phyloP scores from a whole-genome alignment of 192 early-diverging fungal species.

The Coemansia sp. region DNA sequence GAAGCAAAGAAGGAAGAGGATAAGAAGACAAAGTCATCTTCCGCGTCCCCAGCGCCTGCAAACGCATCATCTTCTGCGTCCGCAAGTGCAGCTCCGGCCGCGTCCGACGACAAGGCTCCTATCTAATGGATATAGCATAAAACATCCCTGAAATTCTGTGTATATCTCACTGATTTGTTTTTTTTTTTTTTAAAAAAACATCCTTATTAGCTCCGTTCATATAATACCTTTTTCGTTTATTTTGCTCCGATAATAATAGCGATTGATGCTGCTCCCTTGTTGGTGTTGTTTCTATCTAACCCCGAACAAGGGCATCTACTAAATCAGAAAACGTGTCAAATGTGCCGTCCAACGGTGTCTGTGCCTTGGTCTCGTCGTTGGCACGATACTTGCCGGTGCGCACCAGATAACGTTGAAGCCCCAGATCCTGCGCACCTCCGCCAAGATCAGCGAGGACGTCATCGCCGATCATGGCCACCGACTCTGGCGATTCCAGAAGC shows the following conservation, averaged over 20 bases:
- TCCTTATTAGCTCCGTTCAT: background rate
- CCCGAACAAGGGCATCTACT: slow-evolving; percentile 57
- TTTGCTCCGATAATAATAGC: no score
- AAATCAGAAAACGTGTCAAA: slow-evolving; percentile 68
- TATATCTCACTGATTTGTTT: background rate
- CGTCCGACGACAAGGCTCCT: background rate
- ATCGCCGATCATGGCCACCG: slow-evolving; percentile 86
- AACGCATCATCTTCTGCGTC: background rate
- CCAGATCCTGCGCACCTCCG: slow-evolving; percentile 72
- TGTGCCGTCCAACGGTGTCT: slow-evolving; percentile 50
- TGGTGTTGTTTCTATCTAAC: background rate
- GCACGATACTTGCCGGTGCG: slow-evolving; percentile 81
- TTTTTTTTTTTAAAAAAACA: background rate
- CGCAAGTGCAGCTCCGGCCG: background rate
- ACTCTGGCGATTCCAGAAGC: slow-evolving; percentile 41
- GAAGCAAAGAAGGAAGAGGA: slow-evolving; percentile 3
- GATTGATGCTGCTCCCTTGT: no score
- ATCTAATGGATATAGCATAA: background rate
- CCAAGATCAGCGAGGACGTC: slow-evolving; percentile 82
- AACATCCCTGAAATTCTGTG: background rate
- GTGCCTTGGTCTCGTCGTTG: slow-evolving; percentile 65
- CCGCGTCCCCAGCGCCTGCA: slow-evolving; percentile 3
- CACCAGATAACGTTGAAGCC: slow-evolving; percentile 66
- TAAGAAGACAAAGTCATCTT: background rate
- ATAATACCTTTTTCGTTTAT: background rate